Conservation (phyloP, 176 grass and related monocot genomes). For the Musa itinerans region DNA sequence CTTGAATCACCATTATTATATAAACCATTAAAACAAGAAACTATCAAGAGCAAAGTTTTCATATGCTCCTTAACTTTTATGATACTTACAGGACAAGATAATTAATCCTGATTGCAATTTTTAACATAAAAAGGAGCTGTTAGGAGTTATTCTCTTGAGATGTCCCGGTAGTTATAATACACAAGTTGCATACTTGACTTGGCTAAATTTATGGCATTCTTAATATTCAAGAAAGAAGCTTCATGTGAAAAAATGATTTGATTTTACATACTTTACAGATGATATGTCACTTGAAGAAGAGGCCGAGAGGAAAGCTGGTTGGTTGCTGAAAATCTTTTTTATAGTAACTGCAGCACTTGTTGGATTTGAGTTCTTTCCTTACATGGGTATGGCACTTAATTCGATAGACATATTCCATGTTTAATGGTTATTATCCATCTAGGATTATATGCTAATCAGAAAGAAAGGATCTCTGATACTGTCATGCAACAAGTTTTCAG, state of each 20-base stretch:
- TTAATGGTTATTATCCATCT: not conserved
- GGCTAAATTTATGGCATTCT: not conserved
- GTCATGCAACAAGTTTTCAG: conserved; percentile 44
- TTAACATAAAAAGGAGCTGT: too few relatives aligned
- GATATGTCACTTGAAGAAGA: conserved; percentile 85
- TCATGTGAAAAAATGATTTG: not conserved
- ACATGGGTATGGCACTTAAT: conserved; percentile 59
- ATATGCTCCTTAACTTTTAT: too few relatives aligned
- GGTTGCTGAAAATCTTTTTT: conserved; percentile 86
- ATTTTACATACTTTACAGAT: conserved; percentile 35
- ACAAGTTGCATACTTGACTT: not conserved
- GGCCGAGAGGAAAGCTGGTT: conserved; percentile 74
- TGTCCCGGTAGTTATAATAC: not conserved
- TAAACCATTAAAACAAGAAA: too few relatives aligned
- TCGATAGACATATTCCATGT: not conserved
- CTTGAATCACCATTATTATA: too few relatives aligned
- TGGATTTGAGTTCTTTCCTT: conserved; percentile 86
- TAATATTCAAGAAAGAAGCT: not conserved
- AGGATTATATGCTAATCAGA: not conserved
- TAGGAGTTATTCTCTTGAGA: too few relatives aligned
- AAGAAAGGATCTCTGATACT: not conserved
- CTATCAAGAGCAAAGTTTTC: too few relatives aligned
- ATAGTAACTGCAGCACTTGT: conserved; percentile 65
- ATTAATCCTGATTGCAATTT: too few relatives aligned
- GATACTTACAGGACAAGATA: too few relatives aligned